Percentiles rank a stretch among this genome's conserved stretches.
Conservation (phyloP, 257 asterid species). For the Gentiana macrophylla region DNA sequence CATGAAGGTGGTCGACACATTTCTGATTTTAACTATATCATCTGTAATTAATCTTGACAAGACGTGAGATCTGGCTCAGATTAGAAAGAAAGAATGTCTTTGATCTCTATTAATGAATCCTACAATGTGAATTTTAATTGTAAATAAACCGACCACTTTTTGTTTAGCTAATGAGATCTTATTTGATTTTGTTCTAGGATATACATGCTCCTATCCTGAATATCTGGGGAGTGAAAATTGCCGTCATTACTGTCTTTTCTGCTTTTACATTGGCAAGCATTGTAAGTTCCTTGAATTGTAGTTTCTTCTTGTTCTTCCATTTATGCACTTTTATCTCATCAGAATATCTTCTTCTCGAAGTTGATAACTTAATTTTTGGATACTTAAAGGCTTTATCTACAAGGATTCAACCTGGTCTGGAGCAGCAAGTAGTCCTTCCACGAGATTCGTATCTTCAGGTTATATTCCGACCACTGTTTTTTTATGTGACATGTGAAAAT, state of each 20-base stretch:
- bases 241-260: slow-evolving; percentile 63
- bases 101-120: neutral
- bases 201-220: slow-evolving; percentile 83
- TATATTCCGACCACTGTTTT: slow-evolving; percentile 10
- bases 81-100: neutral
- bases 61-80: neutral
- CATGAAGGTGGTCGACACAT: slow-evolving; percentile 65
- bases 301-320: slow-evolving; percentile 1
- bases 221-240: slow-evolving; percentile 80
- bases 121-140: too few species aligned
- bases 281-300: slow-evolving; percentile 40
- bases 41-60: neutral
- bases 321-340: slow-evolving; percentile 8
- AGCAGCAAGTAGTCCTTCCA: slow-evolving; percentile 98
- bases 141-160: too few species aligned
- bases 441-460: slow-evolving; percentile 99
- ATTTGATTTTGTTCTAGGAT: slow-evolving; percentile 39
- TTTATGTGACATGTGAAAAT: neutral
- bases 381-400: slow-evolving; percentile 71
- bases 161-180: slow-evolving; percentile 4
- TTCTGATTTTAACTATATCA: slow-evolving; percentile 6
- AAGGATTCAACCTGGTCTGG: slow-evolving; percentile 94
- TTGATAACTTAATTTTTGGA: slow-evolving; percentile 4
- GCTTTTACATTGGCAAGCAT: slow-evolving; percentile 87
- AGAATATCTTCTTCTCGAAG: slow-evolving; percentile 1